Base-by-base conservation (phyloP, 805 yeast genomes). In the Saturnispora halmiae region DNA sequence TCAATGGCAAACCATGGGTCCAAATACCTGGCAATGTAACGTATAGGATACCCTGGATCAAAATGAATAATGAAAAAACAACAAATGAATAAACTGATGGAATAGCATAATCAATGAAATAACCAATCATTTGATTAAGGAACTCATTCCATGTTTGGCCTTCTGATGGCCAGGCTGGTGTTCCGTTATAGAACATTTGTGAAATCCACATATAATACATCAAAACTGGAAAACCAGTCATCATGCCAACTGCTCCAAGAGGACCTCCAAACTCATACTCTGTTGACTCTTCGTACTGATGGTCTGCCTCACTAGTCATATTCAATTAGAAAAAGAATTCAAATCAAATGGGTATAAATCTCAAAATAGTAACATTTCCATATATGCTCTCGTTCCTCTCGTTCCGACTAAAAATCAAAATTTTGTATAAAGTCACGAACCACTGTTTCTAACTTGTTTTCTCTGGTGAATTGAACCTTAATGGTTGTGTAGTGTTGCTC, bases 181-280 rank as follows among this genome's bases (percentile, higher is more conserved):
- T 55, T 2, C 95, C 95, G 47, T 66, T 66, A 62, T 86, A 85
- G 60, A 81, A 87, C 46, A 75, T 73, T 38, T 92, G 90, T 53
- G 86, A 73, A 41, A 90, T 78, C 94, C 95, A 90, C 92, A 92
- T 82, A 64, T 92, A 92, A 71, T 81, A 85, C 98, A 92, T 92
- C 55, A 92, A 69, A 35, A 80, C 56, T 6, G 98, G 98, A 66
- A 92, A 92, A 3, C 95, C 94, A 34, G 75, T 57, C 79, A 90
- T 75, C 97, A 92, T 90, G 6, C 88, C 90, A 16, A 79, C 43
- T 36, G 86, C 95, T 43, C 98, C 98, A 6, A 69, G 61, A 20
- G 94, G 81, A 0, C 97, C 97, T 38, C 98, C 98, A 56, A 90
- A 92, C 52, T 92, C 97, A 66, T 76, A 85, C 54, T 78, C 90